Percentiles rank a stretch among this genome's conserved stretches.
Evolutionary conservation across 2,329 filamentous ascomycete genomes (phyloP).

Genomic region (Neofusicoccum parvum): DNA sequence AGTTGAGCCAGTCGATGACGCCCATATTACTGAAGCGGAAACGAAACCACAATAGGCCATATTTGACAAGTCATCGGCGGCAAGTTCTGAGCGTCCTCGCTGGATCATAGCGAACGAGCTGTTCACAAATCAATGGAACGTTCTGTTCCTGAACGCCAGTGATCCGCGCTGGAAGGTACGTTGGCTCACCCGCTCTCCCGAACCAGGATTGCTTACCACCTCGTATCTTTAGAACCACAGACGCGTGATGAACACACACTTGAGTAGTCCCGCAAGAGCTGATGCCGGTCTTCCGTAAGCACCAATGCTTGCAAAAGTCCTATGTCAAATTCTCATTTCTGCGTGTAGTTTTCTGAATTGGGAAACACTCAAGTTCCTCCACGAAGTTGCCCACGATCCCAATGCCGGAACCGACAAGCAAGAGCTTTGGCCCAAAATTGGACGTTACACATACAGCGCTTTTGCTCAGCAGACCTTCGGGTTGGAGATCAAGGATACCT

Average conservation of each 20-base stretch:
- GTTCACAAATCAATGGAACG: neutral
- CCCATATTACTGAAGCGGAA: neutral
- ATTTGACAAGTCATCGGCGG: slow-evolving; percentile 1
- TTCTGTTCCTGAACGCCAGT: neutral
- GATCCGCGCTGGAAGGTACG: neutral
- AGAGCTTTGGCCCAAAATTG: neutral
- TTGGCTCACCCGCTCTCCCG: too few species aligned
- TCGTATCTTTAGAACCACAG: neutral
- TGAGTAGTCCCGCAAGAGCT: neutral
- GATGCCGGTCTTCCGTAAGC: slow-evolving; percentile 5
- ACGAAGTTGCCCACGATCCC: neutral
- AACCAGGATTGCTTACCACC: neutral
- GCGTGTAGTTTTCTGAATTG: neutral
- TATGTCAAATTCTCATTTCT: neutral
- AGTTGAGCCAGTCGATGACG: neutral
- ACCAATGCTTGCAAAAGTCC: neutral
- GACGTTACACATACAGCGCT: neutral
- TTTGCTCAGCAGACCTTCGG: slow-evolving; percentile 11
- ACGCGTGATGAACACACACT: neutral
- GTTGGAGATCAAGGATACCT: neutral
- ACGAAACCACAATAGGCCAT: neutral
- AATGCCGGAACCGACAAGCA: neutral
- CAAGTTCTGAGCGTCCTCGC: neutral
- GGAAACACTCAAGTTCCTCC: neutral
- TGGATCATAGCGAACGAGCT: slow-evolving; percentile 1